These are phyloP conservation scores for Pichia nanzhaoensis DNA, from an alignment of 805 yeast genomes.

Conservation along the genomic window DNA sequence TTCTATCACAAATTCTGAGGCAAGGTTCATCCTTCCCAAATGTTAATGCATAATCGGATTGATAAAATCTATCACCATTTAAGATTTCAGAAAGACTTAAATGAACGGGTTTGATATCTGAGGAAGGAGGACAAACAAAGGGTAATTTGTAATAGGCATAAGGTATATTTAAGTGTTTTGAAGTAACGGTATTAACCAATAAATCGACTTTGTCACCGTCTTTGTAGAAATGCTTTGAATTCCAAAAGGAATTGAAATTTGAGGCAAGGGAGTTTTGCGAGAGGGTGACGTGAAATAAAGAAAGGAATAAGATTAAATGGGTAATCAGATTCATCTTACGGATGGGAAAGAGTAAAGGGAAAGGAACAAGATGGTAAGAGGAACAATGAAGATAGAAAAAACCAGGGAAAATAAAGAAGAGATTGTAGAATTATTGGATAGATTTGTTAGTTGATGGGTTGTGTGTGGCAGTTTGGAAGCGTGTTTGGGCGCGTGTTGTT, in stretches of 20 bases:
- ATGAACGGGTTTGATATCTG: constrained; percentile 50
- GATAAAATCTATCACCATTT: constrained; percentile 75
- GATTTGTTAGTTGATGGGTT: too few relatives aligned
- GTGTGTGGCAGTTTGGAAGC: too few relatives aligned
- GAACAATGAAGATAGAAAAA: too few relatives aligned
- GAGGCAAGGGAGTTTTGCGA: not conserved
- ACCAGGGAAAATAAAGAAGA: too few relatives aligned
- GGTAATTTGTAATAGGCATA: constrained; percentile 71
- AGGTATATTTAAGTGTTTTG: constrained; percentile 72
- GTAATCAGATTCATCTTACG: too few relatives aligned
- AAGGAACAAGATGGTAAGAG: too few relatives aligned
- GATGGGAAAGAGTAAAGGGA: too few relatives aligned
- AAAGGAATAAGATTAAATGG: too few relatives aligned
- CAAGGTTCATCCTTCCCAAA: constrained; percentile 67
- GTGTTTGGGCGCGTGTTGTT: too few relatives aligned
- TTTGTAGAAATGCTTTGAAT: constrained; percentile 32
- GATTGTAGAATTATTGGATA: too few relatives aligned
- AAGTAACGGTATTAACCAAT: constrained; percentile 69
- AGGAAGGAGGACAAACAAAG: constrained; percentile 68
- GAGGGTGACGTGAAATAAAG: not conserved
- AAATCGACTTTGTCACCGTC: constrained; percentile 60
- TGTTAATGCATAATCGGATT: constrained; percentile 57
- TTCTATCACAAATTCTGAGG: constrained; percentile 58
- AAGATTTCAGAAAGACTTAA: constrained; percentile 71
- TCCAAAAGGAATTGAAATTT: constrained; percentile 18